These are phyloP conservation scores for Biancaea sappan DNA, from an alignment of 306 rosid genomes.

Conservation along the genomic window DNA sequence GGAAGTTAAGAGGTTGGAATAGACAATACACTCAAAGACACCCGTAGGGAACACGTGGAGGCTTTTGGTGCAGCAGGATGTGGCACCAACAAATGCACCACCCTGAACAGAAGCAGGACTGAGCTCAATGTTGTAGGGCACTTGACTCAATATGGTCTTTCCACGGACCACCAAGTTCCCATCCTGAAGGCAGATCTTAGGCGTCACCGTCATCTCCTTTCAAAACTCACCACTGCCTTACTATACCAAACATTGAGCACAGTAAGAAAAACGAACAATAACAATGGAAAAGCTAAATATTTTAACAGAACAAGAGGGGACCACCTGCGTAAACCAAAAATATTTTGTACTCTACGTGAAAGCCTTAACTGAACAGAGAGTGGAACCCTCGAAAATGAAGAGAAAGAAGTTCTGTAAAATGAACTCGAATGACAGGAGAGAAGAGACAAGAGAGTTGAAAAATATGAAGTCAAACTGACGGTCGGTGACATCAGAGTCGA, in stretches of 20 bases:
- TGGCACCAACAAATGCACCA: conserved; percentile 85
- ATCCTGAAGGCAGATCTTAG: conserved; percentile 57
- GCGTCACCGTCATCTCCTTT: conserved; percentile 72
- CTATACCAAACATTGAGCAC: not conserved
- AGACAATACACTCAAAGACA: conserved; percentile 63
- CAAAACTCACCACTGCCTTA: conserved; percentile 39
- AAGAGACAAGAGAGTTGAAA: too few relatives aligned
- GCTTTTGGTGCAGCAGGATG: conserved; percentile 62
- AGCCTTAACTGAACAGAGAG: too few relatives aligned
- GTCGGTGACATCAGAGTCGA: not conserved
- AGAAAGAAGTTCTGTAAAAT: too few relatives aligned
- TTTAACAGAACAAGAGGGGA: too few relatives aligned
- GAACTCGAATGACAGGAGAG: too few relatives aligned
- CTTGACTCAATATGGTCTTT: conserved; percentile 73
- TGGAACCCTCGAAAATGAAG: too few relatives aligned
- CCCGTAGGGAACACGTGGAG: conserved; percentile 87
- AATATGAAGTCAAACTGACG: not conserved
- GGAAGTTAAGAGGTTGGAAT: not conserved
- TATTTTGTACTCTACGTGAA: too few relatives aligned
- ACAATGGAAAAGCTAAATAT: too few relatives aligned
- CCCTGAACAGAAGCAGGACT: conserved; percentile 65
- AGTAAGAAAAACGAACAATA: not conserved
- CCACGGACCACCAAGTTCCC: conserved; percentile 87
- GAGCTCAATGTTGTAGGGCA: conserved; percentile 74
- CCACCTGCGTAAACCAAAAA: too few relatives aligned